Conservation (phyloP, 163 green algal species). For the Trebouxia gelatinosa region DNA sequence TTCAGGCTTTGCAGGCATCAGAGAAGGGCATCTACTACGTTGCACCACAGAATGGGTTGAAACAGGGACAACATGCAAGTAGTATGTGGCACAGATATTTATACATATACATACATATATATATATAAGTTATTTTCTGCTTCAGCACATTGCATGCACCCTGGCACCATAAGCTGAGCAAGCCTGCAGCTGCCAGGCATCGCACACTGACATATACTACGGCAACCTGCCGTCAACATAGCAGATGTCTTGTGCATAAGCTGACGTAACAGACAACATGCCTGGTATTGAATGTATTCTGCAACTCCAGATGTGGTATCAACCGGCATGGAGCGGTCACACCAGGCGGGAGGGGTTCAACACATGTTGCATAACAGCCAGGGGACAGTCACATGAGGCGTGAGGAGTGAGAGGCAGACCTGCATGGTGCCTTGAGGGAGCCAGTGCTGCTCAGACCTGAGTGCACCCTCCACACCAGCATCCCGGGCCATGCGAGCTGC, state of each 20-base stretch:
- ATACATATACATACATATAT: no score
- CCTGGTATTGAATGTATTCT: not conserved
- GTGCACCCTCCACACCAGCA: conserved; percentile 51
- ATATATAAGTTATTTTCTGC: no score
- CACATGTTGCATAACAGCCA: not conserved
- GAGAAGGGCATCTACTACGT: no score
- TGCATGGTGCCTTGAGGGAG: conserved; percentile 17
- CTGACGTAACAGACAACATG: not conserved
- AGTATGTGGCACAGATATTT: no score
- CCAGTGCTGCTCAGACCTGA: conserved; percentile 44
- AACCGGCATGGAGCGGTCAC: not conserved
- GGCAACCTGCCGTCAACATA: not conserved
- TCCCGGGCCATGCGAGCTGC: conserved; percentile 33
- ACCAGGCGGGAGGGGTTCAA: not conserved
- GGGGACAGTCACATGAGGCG: not conserved
- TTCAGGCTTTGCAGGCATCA: no score
- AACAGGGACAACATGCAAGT: no score
- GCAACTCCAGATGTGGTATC: not conserved
- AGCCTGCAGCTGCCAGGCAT: no score
- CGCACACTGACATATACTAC: no score
- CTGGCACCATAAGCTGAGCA: no score
- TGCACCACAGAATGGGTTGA: no score
- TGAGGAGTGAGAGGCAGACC: not conserved
- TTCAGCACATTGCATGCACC: no score
- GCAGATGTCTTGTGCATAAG: not conserved